Conservation (phyloP, 2,329 filamentous ascomycete genomes). For the Albifimbria verrucaria region DNA sequence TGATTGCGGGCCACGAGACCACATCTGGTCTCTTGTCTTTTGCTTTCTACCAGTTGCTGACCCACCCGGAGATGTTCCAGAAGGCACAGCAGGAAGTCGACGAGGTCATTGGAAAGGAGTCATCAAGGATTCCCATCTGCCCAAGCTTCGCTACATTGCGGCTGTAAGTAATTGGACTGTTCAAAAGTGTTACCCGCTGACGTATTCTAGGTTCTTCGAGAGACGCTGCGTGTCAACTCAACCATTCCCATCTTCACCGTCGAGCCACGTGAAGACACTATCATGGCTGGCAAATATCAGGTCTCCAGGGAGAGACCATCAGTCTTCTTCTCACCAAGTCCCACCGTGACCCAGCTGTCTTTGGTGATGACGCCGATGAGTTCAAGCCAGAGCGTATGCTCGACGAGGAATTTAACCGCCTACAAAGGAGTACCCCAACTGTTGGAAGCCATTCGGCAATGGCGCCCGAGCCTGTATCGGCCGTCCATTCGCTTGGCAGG, state of each 20-base stretch:
- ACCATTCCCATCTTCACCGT: slow-evolving; percentile 22
- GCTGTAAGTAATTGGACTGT: slow-evolving; percentile 28
- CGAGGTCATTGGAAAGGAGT: slow-evolving; percentile 50
- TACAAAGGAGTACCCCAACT: slow-evolving; percentile 27
- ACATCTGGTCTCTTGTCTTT: slow-evolving; percentile 62
- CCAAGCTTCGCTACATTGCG: slow-evolving; percentile 60
- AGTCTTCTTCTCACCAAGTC: slow-evolving; percentile 42
- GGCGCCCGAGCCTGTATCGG: slow-evolving; percentile 52
- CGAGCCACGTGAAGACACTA: slow-evolving; percentile 34
- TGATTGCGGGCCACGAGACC: slow-evolving; percentile 66
- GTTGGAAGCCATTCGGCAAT: slow-evolving; percentile 53
- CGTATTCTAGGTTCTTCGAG: slow-evolving; percentile 44
- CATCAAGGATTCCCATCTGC: slow-evolving; percentile 56
- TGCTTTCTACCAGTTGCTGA: slow-evolving; percentile 56
- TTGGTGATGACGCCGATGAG: slow-evolving; percentile 51
- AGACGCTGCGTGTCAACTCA: slow-evolving; percentile 36
- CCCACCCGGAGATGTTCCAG: slow-evolving; percentile 50
- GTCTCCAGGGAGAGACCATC: slow-evolving; percentile 43
- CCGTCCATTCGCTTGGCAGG: slow-evolving; percentile 52
- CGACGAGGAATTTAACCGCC: slow-evolving; percentile 43
- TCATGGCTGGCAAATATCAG: slow-evolving; percentile 52
- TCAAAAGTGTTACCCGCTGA: background rate
- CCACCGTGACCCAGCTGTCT: slow-evolving; percentile 55
- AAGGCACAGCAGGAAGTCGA: slow-evolving; percentile 63
- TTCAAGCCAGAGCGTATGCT: slow-evolving; percentile 63